These are phyloP conservation scores for Auriculariales sp. DNA, from an alignment of 768 basidiomycete species.

Conservation along the genomic window DNA sequence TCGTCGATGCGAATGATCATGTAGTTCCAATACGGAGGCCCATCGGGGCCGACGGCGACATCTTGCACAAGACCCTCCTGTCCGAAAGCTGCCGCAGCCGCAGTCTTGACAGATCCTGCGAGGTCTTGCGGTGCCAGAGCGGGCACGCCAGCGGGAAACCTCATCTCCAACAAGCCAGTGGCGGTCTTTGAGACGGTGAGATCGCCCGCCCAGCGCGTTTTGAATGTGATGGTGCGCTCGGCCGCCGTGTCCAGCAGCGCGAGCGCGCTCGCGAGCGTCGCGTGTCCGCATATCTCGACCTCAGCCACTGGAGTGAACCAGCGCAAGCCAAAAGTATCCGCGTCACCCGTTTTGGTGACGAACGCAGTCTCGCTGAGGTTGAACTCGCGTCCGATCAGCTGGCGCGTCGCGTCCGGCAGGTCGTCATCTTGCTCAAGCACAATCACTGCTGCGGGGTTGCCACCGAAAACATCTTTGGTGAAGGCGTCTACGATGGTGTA, in stretches of 20 bases:
- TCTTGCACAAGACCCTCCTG: slow-evolving; percentile 3
- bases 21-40: slow-evolving; percentile 6
- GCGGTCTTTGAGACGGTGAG: slow-evolving; percentile 8
- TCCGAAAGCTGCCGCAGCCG: slow-evolving; percentile 6
- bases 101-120: slow-evolving; percentile 1
- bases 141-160: slow-evolving; percentile 11
- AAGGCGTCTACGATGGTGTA: slow-evolving; percentile 19
- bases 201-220: slow-evolving; percentile 9
- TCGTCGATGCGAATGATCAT: slow-evolving; percentile 13
- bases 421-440: slow-evolving; percentile 7
- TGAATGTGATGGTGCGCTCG: slow-evolving; percentile 7
- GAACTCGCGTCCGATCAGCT: slow-evolving; percentile 1
- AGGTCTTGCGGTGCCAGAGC: slow-evolving; percentile 4
- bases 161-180: slow-evolving; percentile 11
- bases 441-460: slow-evolving; percentile 20
- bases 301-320: slow-evolving; percentile 17
- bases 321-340: slow-evolving; percentile 9
- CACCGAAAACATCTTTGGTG: slow-evolving; percentile 13
- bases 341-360: background rate
- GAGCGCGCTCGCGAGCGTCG: slow-evolving; percentile 16
- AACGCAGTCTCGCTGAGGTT: background rate
- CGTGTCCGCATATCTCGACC: slow-evolving; percentile 18
- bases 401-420: slow-evolving; percentile 7
- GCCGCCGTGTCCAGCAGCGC: slow-evolving; percentile 1
- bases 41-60: slow-evolving; percentile 7